These are phyloP conservation scores for Ogataea naganishii DNA, from an alignment of 805 yeast species.

Conservation along the genomic window DNA sequence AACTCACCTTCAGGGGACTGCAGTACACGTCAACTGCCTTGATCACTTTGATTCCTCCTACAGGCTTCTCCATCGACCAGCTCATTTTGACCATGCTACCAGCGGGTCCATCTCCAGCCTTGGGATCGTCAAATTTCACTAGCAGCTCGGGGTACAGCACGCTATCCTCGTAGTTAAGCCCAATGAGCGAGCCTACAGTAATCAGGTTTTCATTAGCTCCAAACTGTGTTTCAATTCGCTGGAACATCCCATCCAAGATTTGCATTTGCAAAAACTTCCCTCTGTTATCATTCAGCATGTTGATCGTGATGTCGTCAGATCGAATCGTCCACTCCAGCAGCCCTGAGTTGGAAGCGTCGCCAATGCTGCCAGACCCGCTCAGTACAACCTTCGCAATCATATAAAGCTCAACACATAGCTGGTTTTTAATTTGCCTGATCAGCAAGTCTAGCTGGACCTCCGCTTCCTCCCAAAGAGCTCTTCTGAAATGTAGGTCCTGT, in stretches of 20 bases:
- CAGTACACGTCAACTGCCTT: slow-evolving; percentile 51
- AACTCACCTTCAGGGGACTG: slow-evolving; percentile 59
- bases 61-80: slow-evolving; percentile 80
- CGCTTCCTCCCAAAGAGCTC: slow-evolving; percentile 39
- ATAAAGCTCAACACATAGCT: slow-evolving; percentile 32
- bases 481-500: slow-evolving; percentile 33
- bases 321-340: slow-evolving; percentile 45
- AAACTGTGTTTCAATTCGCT: slow-evolving; percentile 53
- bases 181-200: slow-evolving; percentile 55
- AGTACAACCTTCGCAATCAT: slow-evolving; percentile 32
- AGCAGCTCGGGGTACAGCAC: slow-evolving; percentile 66
- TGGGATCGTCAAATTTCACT: slow-evolving; percentile 33
- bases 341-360: slow-evolving; percentile 13
- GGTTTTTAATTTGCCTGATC: slow-evolving; percentile 27
- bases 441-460: slow-evolving; percentile 30
- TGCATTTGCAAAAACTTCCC: slow-evolving; percentile 53
- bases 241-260: slow-evolving; percentile 50
- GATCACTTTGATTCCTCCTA: slow-evolving; percentile 87
- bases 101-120: slow-evolving; percentile 11
- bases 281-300: slow-evolving; percentile 51
- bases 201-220: slow-evolving; percentile 60
- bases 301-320: slow-evolving; percentile 65
- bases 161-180: slow-evolving; percentile 49
- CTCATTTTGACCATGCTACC: slow-evolving; percentile 32
- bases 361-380: slow-evolving; percentile 12